Base-by-base conservation (phyloP, 257 asterid species). In the Ilex asprella region DNA sequence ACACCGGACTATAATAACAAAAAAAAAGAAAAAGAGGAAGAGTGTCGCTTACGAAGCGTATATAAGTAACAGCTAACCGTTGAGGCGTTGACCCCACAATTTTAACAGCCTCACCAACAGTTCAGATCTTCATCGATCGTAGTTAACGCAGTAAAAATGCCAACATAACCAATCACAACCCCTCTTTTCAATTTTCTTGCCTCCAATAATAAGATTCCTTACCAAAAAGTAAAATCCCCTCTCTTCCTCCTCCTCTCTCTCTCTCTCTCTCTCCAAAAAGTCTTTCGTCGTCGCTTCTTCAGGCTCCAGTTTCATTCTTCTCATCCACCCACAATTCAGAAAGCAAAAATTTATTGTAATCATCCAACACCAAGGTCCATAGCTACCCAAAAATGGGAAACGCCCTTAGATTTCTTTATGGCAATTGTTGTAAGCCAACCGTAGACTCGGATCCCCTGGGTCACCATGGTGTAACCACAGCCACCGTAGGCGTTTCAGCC, bases 381-480 rank as follows among this genome's bases (percentile, higher is more conserved):
- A 12, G 10, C 30, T 39, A 56, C 56, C 50, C 15, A 9, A 9
- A 15, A 50, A 89, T 92, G 96, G 99, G 97, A 64, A 92, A 92
- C 64, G 93, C 85, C 62, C 64, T 88, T 0, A 82, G 94, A 81
- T 78, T 74, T 5, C 39, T 92, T 67, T 85, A 55, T 61, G 82
- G 76, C 57, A 31, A 76, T 70, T 88, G 90, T 72, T 59, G 76
- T 69, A 49, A 75, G 60, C 78, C 86, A 9, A 16, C 86, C 44
- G 46, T 84, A 47, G 96, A 79, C 30, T 75, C 89, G 6, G 95
- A 80, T 39, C 63, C 75, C 10, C 6, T 31, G 44, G 93, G 80
- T 61, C 85, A 80, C 78, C 96, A 85, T 68, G 95, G 94, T 56
- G 78, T 73, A 68, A 78, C 84, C 31, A 68, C 73, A n/a, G 60